A percentile compares a stretch with the other conserved stretches of the same genome.
Conservation (phyloP, 2,329 filamentous ascomycete species). For the Paramyrothecium roridum region DNA sequence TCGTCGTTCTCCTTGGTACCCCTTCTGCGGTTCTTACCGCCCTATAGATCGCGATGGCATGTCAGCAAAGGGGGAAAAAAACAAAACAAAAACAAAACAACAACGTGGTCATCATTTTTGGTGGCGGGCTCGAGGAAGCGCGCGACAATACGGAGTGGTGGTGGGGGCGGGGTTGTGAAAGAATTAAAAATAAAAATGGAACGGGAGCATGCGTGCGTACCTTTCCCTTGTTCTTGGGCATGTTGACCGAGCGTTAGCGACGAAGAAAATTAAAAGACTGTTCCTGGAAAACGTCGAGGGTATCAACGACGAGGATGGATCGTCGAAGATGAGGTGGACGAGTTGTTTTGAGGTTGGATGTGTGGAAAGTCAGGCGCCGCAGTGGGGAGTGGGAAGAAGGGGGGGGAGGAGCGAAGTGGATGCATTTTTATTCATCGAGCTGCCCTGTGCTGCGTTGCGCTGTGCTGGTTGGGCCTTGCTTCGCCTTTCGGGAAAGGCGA, state of each 20-base stretch:
- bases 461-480: neutral
- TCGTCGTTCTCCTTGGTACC: slow-evolving; percentile 99
- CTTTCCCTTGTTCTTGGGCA: slow-evolving; percentile 99
- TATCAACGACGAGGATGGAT: slow-evolving; percentile 9
- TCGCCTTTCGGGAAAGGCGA: neutral
- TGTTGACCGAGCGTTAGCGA: slow-evolving; percentile 39
- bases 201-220: slow-evolving; percentile 45
- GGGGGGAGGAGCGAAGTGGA: neutral
- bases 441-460: neutral
- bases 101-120: slow-evolving; percentile 8
- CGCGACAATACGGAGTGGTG: slow-evolving; percentile 7
- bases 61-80: no score
- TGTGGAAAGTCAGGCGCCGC: neutral
- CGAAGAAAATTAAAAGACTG: neutral
- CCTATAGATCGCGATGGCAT: slow-evolving; percentile 48
- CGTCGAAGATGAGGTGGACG: slow-evolving; percentile 19
- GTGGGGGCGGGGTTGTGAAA: slow-evolving; percentile 2
- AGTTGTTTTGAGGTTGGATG: slow-evolving; percentile 7
- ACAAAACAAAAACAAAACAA: no score
- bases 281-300: neutral
- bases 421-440: slow-evolving; percentile 2
- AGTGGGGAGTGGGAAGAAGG: slow-evolving; percentile 3
- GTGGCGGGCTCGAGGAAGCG: slow-evolving; percentile 24
- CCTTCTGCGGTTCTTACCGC: slow-evolving; percentile 96
- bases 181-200: neutral